Base-by-base conservation (phyloP, 768 basidiomycete species). In the Lactarius deliciosus region DNA sequence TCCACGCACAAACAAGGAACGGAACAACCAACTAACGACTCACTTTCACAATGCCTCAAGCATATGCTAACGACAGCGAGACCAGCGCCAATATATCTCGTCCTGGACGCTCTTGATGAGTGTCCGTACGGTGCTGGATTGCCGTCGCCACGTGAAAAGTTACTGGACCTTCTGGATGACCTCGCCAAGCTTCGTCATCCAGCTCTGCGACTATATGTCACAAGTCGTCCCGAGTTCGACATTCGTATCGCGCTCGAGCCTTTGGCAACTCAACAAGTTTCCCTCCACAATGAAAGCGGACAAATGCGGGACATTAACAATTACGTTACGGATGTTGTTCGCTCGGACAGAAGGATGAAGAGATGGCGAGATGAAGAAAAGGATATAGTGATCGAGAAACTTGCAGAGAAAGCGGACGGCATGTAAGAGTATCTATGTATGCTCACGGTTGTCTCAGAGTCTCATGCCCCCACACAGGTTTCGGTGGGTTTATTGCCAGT, bases 401-500 rank as follows among this genome's bases (percentile, higher is more conserved):
- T 50, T 1, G 11, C 47, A n/a, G 22, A 22, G n/a, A 50, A 13
- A 50, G 47, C 47, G 3, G 47, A 50, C n/a, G 47, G 47, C 9
- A 50, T 50, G 47, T 50, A 22, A 22, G 47, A 11, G n/a, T 18
- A 11, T 50, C 47, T 50, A 13, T 3, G 22, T 5, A 10, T 50
- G 4, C 22, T 50, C 4, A 50, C 4, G 18, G 18, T 45, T 8
- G 47, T 3, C 9, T 10, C n/a, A 10, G 10, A 13, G 47, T 22
- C 47, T 50, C 20, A 50, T 22, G 3, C 22, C 9, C n/a, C 13
- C n/a, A 22, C 0, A 22, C 55, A 64, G 63, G 63, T 64, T 57
- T 50, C 63, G 57, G 22, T 64, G 56, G 56, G 57, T 64, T 8
- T 50, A 9, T 28, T 64, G 63, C 32, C 63, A 64, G 28, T 36